Conservation (phyloP, 73 alveolate genomes). For the Paramecium tetraurelia region DNA sequence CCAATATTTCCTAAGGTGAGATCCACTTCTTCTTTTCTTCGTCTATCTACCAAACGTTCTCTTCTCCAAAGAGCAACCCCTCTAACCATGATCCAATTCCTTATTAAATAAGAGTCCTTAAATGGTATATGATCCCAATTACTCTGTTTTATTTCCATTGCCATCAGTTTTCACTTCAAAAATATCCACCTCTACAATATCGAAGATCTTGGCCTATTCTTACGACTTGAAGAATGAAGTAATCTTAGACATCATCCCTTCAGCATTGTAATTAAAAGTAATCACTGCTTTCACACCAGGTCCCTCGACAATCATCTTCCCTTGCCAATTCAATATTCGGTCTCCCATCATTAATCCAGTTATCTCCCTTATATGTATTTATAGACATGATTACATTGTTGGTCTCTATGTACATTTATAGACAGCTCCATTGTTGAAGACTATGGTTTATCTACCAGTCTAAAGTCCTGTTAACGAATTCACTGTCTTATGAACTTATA, state of each 20-base stretch:
- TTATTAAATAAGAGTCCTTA: background rate
- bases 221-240: background rate
- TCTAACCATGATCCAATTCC: conserved; percentile 44
- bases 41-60: background rate
- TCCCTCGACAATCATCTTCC: background rate
- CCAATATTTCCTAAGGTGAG: background rate
- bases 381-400: background rate
- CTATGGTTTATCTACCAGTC: background rate
- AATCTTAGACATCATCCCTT: background rate
- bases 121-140: background rate
- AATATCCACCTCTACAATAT: conserved; percentile 13
- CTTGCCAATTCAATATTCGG: background rate
- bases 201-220: conserved; percentile 3
- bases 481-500: conserved; percentile 11
- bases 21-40: background rate
- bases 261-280: background rate
- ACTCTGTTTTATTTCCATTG: background rate
- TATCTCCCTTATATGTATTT: background rate
- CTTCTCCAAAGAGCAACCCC: background rate
- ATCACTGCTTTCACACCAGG: background rate
- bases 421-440: background rate
- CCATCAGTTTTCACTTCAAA: background rate
- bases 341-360: conserved; percentile 23
- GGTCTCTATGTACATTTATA: background rate
- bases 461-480: background rate